Conservation (phyloP, 805 yeast genomes). For the Wickerhamiella qilinensis region DNA sequence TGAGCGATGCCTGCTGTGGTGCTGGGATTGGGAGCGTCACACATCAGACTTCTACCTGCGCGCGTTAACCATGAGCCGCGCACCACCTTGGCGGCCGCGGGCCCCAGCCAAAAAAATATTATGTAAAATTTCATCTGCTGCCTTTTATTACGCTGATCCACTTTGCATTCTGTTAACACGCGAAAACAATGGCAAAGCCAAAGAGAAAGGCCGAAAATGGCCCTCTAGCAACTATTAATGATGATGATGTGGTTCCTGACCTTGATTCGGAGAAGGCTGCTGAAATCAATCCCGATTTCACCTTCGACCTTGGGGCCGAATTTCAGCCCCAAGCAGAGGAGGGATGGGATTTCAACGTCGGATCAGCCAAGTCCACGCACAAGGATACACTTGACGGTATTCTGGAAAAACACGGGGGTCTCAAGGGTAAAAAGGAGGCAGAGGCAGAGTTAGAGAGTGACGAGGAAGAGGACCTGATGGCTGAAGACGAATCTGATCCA, state of each 20-base stretch:
- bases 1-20: no score
- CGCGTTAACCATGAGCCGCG: no score
- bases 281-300: conserved; percentile 52
- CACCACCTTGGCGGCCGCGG: no score
- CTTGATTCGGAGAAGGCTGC: conserved; percentile 28
- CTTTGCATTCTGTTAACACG: no score
- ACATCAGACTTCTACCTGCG: no score
- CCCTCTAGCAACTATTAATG: conserved; percentile 15
- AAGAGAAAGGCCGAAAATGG: conserved; percentile 12
- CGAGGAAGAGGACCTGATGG: conserved; percentile 30
- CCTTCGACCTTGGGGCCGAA: conserved; percentile 49
- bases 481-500: conserved; percentile 31
- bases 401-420: conserved; percentile 73
- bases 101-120: background rate
- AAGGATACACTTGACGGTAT: conserved; percentile 73
- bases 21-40: no score
- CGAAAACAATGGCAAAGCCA: background rate
- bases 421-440: conserved; percentile 32
- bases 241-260: conserved; percentile 13
- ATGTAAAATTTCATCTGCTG: background rate
- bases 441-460: conserved; percentile 22
- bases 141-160: no score
- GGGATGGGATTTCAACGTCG: conserved; percentile 73
- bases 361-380: conserved; percentile 30
- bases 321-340: conserved; percentile 26